Percentiles rank a stretch among this genome's conserved stretches.
These are phyloP conservation scores for Fusarium dlaminii DNA, from an alignment of 2,329 filamentous ascomycete species.

Conservation along the genomic window DNA sequence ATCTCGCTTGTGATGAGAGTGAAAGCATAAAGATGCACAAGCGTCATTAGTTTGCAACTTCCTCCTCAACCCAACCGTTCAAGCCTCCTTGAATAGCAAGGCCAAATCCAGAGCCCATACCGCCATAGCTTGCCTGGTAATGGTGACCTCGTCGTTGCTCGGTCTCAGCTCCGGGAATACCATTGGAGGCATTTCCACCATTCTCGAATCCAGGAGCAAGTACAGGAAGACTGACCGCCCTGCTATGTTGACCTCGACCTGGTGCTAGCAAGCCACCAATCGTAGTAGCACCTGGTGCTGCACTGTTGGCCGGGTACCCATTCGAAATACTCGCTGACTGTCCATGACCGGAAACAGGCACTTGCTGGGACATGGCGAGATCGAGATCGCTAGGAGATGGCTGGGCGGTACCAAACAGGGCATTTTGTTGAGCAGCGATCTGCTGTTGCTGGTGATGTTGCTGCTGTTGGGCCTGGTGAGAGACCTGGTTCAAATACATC, in stretches of 20 bases:
- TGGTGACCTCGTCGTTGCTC: constrained; percentile 69
- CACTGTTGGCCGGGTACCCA: constrained; percentile 64
- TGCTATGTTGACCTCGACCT: constrained; percentile 72
- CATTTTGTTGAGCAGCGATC: constrained; percentile 79
- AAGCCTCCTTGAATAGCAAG: constrained; percentile 71
- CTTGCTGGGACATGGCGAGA: constrained; percentile 69
- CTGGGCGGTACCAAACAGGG: constrained; percentile 79
- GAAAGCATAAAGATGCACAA: constrained; percentile 39
- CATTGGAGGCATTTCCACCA: constrained; percentile 62
- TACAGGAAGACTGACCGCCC: constrained; percentile 87
- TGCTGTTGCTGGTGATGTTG: constrained; percentile 79
- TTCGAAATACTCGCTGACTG: constrained; percentile 74
- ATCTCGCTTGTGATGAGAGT: constrained; percentile 35
- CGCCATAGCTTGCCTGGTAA: constrained; percentile 71
- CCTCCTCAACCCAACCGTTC: constrained; percentile 75
- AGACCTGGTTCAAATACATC: constrained; percentile 89
- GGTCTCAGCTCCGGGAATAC: constrained; percentile 57
- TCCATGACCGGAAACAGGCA: constrained; percentile 69
- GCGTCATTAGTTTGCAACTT: constrained; percentile 64
- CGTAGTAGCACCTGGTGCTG: constrained; percentile 69
- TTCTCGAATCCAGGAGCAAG: constrained; percentile 72
- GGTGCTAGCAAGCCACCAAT: constrained; percentile 82
- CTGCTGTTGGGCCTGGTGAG: constrained; percentile 76
- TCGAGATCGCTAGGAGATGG: constrained; percentile 66
- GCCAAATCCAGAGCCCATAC: constrained; percentile 68